Evolutionary conservation across 768 basidiomycete genomes (phyloP).

Genomic region (Pulveroboletus sp.): DNA sequence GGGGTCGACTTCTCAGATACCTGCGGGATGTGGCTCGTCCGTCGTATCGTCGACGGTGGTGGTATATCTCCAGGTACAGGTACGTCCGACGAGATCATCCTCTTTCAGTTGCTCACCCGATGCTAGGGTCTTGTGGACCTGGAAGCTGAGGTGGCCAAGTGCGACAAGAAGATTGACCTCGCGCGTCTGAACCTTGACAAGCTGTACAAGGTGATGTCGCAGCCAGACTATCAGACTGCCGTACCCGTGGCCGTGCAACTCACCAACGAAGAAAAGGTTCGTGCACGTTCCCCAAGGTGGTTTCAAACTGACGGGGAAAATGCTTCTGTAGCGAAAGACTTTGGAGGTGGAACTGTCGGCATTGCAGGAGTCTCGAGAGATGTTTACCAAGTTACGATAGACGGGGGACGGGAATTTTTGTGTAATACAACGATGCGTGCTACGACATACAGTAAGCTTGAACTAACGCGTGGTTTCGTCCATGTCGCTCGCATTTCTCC

Average conservation of each 20-base stretch:
- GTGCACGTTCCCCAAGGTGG: neutral
- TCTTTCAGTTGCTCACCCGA: neutral
- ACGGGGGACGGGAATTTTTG: neutral
- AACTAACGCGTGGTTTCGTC: too few relatives aligned
- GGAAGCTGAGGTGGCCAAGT: slow-evolving; percentile 82
- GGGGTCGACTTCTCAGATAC: slow-evolving; percentile 57
- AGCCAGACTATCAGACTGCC: slow-evolving; percentile 73
- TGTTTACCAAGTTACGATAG: slow-evolving; percentile 68
- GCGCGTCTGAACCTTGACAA: slow-evolving; percentile 70
- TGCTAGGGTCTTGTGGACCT: slow-evolving; percentile 84
- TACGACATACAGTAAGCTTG: too few relatives aligned
- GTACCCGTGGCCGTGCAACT: slow-evolving; percentile 75
- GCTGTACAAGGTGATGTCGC: slow-evolving; percentile 64
- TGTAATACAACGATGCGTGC: too few relatives aligned
- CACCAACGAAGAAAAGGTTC: slow-evolving; percentile 79
- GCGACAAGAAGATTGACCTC: slow-evolving; percentile 83
- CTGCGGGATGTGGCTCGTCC: slow-evolving; percentile 75
- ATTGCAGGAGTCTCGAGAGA: slow-evolving; percentile 63
- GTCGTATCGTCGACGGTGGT: slow-evolving; percentile 72
- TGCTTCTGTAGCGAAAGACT: slow-evolving; percentile 25
- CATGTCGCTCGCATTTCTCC: too few relatives aligned
- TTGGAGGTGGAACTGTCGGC: slow-evolving; percentile 77
- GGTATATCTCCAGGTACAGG: slow-evolving; percentile 82
- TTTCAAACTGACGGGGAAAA: neutral
- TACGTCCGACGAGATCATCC: slow-evolving; percentile 32